phyloP scores from a whole-genome alignment of 495 filamentous ascomycete species.

The Trichoderma reesei region DNA sequence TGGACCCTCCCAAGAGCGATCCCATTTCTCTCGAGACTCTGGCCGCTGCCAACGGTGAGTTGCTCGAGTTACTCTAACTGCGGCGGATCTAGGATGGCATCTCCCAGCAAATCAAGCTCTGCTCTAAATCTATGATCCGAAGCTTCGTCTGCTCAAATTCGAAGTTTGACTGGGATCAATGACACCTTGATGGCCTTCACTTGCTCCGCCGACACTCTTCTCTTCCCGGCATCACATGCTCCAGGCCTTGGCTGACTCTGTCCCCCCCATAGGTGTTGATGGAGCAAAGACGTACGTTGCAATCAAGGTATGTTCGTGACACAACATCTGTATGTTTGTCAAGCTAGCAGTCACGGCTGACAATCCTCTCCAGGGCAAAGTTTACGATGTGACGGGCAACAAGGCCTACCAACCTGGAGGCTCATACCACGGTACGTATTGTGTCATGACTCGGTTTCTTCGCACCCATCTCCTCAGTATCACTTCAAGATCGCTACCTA shows the following conservation, averaged over 20 bases:
- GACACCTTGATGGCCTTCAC: background rate
- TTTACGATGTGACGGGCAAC: slow-evolving; percentile 90
- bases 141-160: background rate
- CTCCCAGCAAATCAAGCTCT: too few species aligned
- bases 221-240: background rate
- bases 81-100: too few species aligned
- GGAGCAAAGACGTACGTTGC: slow-evolving; percentile 74
- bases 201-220: background rate
- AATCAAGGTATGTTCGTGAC: slow-evolving; percentile 54
- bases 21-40: slow-evolving; percentile 67
- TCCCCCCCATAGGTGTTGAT: slow-evolving; percentile 39
- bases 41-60: slow-evolving; percentile 69
- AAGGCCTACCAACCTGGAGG: slow-evolving; percentile 74
- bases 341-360: slow-evolving; percentile 3
- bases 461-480: too few species aligned
- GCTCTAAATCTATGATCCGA: too few species aligned
- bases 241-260: background rate
- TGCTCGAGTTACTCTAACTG: background rate
- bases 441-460: background rate
- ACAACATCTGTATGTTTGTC: background rate
- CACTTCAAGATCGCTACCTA: too few species aligned
- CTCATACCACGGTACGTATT: slow-evolving; percentile 65
- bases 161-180: background rate
- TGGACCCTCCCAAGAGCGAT: slow-evolving; percentile 83
- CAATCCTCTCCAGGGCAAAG: slow-evolving; percentile 48